Evolutionary conservation across 768 basidiomycete genomes (phyloP).

Genomic region (Paxillus ammoniavirescens): DNA sequence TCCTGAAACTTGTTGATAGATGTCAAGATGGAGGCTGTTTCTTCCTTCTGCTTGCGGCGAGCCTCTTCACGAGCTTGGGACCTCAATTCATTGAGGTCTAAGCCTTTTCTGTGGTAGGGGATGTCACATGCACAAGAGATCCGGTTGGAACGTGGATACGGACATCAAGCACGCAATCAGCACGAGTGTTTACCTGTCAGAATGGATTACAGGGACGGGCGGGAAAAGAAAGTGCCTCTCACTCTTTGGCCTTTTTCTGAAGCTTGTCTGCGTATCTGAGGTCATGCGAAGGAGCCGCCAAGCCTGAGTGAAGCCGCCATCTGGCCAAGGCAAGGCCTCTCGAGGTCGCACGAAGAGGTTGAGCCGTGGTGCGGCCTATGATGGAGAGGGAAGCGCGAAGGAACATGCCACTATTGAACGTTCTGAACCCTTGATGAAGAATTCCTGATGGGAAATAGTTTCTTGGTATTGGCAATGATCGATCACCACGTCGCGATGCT

Average conservation of each 20-base stretch:
- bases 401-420: background rate
- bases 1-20: conserved; percentile 14
- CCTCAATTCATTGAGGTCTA: conserved; percentile 39
- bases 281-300: conserved; percentile 25
- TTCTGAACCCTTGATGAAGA: background rate
- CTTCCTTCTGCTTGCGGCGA: conserved; percentile 31
- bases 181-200: conserved; percentile 18
- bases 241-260: conserved; percentile 62
- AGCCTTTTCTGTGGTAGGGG: conserved; percentile 38
- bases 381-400: background rate
- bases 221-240: conserved; percentile 30
- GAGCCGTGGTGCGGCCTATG: background rate
- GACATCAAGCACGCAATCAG: conserved; percentile 6
- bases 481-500: background rate
- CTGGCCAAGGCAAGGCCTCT: conserved; percentile 5
- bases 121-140: conserved; percentile 1
- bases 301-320: conserved; percentile 13
- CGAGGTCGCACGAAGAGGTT: background rate
- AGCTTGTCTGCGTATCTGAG: conserved; percentile 72
- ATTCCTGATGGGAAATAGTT: background rate
- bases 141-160: conserved; percentile 4
- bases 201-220: conserved; percentile 9
- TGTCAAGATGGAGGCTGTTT: conserved; percentile 12
- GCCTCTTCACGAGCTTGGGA: conserved; percentile 25
- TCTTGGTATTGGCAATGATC: background rate